phyloP scores from a whole-genome alignment of 192 early-diverging fungal species.

The Backusella liffmaniae region DNA sequence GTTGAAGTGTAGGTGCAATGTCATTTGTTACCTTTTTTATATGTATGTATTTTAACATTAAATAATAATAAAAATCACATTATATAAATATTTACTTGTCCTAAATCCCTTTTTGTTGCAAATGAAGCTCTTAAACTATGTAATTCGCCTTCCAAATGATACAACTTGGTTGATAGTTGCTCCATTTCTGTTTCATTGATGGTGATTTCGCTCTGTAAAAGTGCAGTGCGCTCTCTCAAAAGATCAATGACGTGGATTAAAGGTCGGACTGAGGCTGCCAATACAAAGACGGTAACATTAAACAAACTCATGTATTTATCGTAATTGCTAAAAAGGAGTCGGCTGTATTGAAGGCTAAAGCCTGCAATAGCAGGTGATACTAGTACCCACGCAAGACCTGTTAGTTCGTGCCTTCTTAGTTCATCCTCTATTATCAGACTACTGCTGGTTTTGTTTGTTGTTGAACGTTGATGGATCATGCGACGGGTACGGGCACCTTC shows the following conservation, averaged over 20 bases:
- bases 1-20: conserved; percentile 49
- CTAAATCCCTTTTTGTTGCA: conserved; percentile 58
- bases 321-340: conserved; percentile 51
- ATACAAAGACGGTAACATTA: conserved; percentile 58
- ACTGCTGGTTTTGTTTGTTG: background rate
- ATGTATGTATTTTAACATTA: background rate
- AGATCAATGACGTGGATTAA: conserved; percentile 49
- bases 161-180: conserved; percentile 40
- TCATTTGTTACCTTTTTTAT: conserved; percentile 34
- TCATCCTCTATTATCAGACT: conserved; percentile 33
- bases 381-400: conserved; percentile 47
- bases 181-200: conserved; percentile 51
- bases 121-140: conserved; percentile 46
- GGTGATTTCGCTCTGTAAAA: conserved; percentile 54
- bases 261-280: conserved; percentile 55
- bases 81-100: conserved; percentile 37
- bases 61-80: background rate
- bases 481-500: conserved; percentile 54
- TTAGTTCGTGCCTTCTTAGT: conserved; percentile 50
- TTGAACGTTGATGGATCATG: conserved; percentile 18
- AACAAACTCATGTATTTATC: conserved; percentile 56
- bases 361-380: conserved; percentile 57
- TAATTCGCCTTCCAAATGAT: conserved; percentile 52
- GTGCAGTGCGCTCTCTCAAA: conserved; percentile 47
- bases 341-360: conserved; percentile 51